Evolutionary conservation across 345 rosid genomes (phyloP), one percentile per base, ranked within the genome.

Genomic region (Populus simonii): DNA sequence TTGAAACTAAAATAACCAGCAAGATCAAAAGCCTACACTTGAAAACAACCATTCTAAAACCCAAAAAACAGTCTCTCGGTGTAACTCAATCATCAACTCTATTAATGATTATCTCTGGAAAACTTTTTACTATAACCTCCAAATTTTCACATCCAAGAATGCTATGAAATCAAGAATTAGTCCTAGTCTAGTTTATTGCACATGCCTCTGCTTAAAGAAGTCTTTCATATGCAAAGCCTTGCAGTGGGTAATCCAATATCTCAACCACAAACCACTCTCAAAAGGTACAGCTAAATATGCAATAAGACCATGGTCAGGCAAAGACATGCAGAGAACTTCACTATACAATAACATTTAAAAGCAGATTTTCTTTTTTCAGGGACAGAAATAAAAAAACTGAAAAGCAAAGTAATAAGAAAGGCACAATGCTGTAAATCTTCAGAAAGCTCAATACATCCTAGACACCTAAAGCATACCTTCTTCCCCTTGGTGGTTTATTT

Each of bases 401-500:
- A 16, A 39, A 27, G 66, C 9, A 62, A 11, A 45, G 17, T 27
- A 79, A 70, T 63, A 47, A 66, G 23, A 61, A 78, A 22, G 27
- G 68, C 39, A 53, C 57, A 25, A 70, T 43, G 73, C 31, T 57
- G 25, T 39, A 76, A 72, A 68, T 74, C 74, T 59, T 25, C 23
- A 33, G 53, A 69, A 74, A 43, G 22, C 62, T 22, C 49, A 69
- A 61, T 41, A 27, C n/a, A 67, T 71, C 74, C 31, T n/a, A 35
- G 55, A 39, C 76, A 71, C 23, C 65, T 33, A 65, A 75, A 49
- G 11, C 84, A 89, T 88, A 95, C 98, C 99, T 93, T 88, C 76
- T 96, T 77, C 98, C 99, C 84, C 98, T 90, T 41, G 98, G 94
- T 75, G 97, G 99, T 78, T 92, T 96, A 81, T 91, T 91, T 74